A percentile compares a stretch with the other conserved stretches of the same genome.
phyloP scores from a whole-genome alignment of 257 asterid genomes.

The Lycium ferocissimum region DNA sequence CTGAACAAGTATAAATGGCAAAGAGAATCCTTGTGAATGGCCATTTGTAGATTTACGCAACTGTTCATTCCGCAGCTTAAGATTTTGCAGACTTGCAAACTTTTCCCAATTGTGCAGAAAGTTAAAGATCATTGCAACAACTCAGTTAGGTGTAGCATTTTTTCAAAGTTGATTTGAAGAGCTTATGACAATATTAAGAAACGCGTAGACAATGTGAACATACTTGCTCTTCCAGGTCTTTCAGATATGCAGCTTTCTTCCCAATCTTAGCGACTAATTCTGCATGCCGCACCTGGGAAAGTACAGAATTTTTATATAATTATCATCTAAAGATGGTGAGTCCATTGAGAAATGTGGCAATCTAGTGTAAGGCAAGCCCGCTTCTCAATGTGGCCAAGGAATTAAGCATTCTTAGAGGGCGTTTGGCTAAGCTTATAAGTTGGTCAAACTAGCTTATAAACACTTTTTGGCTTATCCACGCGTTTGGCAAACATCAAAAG shows the following conservation, averaged over 20 bases:
- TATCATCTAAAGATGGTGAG: neutral
- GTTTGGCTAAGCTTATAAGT: too few relatives aligned
- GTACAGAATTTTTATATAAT: neutral
- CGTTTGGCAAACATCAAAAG: too few relatives aligned
- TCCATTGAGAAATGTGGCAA: neutral
- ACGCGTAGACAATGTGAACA: neutral
- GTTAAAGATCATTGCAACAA: constrained; percentile 5
- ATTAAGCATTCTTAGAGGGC: neutral
- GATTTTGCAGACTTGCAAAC: constrained; percentile 36
- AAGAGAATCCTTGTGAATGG: constrained; percentile 32
- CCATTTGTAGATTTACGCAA: constrained; percentile 6
- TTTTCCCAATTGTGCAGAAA: neutral
- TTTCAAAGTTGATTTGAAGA: neutral
- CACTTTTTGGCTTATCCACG: too few relatives aligned
- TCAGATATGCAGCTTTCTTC: constrained; percentile 34
- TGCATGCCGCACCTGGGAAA: constrained; percentile 33
- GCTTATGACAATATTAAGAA: neutral
- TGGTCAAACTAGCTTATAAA: too few relatives aligned
- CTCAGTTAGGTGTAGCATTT: neutral
- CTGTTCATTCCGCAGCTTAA: constrained; percentile 33
- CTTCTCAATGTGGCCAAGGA: constrained; percentile 1
- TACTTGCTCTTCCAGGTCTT: constrained; percentile 45
- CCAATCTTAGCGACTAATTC: constrained; percentile 22
- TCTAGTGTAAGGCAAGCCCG: neutral
- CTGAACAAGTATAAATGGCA: constrained; percentile 38